Percentiles rank a stretch among this genome's conserved stretches.
Conservation (phyloP, 2,329 filamentous ascomycete species). For the Diplodia mutila region DNA sequence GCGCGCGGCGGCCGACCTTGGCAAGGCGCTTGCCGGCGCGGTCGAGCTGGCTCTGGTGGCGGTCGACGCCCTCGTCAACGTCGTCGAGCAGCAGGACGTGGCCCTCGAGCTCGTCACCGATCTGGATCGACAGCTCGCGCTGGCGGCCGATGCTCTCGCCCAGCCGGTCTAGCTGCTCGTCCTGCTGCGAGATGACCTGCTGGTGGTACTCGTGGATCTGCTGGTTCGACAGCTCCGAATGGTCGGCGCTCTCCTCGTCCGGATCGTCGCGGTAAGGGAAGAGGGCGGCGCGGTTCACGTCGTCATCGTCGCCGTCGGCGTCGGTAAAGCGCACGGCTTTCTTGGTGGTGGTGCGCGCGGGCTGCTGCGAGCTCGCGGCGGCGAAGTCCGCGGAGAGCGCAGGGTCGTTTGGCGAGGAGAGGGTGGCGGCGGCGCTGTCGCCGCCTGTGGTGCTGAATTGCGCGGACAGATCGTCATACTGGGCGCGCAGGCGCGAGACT, state of each 20-base stretch:
- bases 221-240: slow-evolving; percentile 69
- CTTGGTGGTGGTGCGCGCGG: slow-evolving; percentile 33
- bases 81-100: slow-evolving; percentile 90
- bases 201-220: slow-evolving; percentile 87
- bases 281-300: slow-evolving; percentile 60
- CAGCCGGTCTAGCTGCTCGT: slow-evolving; percentile 86
- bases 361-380: slow-evolving; percentile 35
- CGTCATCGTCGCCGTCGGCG: slow-evolving; percentile 45
- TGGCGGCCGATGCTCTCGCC: slow-evolving; percentile 87
- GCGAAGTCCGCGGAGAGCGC: slow-evolving; percentile 42
- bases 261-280: slow-evolving; percentile 77
- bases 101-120: slow-evolving; percentile 91
- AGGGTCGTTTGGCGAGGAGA: slow-evolving; percentile 51
- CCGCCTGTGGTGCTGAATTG: slow-evolving; percentile 72
- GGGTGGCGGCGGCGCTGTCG: slow-evolving; percentile 43
- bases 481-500: slow-evolving; percentile 69
- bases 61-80: slow-evolving; percentile 78
- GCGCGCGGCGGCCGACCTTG: slow-evolving; percentile 71
- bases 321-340: slow-evolving; percentile 91
- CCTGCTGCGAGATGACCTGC: slow-evolving; percentile 82
- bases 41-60: slow-evolving; percentile 76
- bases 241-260: slow-evolving; percentile 50
- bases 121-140: slow-evolving; percentile 90
- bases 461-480: slow-evolving; percentile 74
- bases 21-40: slow-evolving; percentile 74